Base-by-base conservation (phyloP, 495 filamentous ascomycete genomes). In the Xylaria longipes region DNA sequence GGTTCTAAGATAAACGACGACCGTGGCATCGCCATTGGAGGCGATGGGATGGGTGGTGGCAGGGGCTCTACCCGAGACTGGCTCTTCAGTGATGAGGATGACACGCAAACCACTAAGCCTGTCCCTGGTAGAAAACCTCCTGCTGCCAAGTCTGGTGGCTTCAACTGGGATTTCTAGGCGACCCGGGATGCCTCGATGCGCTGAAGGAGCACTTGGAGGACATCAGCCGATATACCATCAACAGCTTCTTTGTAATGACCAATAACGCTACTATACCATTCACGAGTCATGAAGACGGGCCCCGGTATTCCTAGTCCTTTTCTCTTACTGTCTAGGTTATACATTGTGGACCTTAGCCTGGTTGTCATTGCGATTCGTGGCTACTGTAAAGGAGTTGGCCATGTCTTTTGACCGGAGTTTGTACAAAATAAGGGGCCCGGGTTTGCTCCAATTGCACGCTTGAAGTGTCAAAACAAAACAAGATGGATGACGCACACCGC, bases 1-100 rank as follows among this genome's bases (percentile, higher is more conserved):
- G 77, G 76, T 77, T 75, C 72, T 11, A 72, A 70, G 25, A 43
- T 56, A 35, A 68, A 65, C 50, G 76, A 76, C 17, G 81, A 83
- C 41, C 78, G 83, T 31, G 85, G 88, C 45, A 89, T 91, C 71
- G 80, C 82, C 67, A 90, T 87, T 46, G 87, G 81, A 1, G 91
- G 92, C 41, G 89, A 95, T 73, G 93, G 92, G 33, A 93, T 93
- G 89, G 92, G 92, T 39, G 91, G 91, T 58, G 87, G 86, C 71
- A 92, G 88, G 77, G 90, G 87, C 20, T 74, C 84, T 20, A 82
- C 81, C n/a, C 80, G 88, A 69, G 78, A 81, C 72, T 94, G 91
- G 91, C 81, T 86, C 8, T 87, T 88, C 73, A 88, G 89, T 33
- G 88, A 87, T 63, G 87, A 88, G 29, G 82, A 85, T 46, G 85